These are phyloP conservation scores for Beauveria varroae DNA, from an alignment of 2,329 filamentous ascomycete species.

Conservation along the genomic window DNA sequence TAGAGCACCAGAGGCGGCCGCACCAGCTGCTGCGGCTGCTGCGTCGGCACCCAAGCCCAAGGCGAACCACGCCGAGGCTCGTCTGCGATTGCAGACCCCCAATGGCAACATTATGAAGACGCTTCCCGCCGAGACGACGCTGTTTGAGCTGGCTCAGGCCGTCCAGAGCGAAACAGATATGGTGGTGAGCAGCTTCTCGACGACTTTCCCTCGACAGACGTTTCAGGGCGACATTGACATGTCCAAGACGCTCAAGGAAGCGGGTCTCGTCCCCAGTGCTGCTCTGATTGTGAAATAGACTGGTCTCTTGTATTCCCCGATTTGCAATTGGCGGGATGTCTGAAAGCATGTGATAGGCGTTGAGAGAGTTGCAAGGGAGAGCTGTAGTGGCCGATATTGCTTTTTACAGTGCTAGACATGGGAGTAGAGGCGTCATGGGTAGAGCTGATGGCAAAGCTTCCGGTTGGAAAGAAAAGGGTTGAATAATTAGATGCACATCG, in stretches of 20 bases:
- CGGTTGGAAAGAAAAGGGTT: too few relatives aligned
- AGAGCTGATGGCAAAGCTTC: too few relatives aligned
- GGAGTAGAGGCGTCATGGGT: not conserved
- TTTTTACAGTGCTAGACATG: not conserved
- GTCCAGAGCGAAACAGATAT: constrained; percentile 64
- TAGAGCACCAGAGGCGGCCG: constrained; percentile 38
- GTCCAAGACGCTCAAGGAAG: constrained; percentile 85
- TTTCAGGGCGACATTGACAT: constrained; percentile 67
- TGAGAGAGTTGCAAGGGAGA: not conserved
- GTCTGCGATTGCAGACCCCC: constrained; percentile 71
- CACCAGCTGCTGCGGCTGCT: constrained; percentile 34
- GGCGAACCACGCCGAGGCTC: constrained; percentile 68
- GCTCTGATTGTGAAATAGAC: constrained; percentile 65
- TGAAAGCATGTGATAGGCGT: not conserved
- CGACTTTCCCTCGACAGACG: constrained; percentile 80
- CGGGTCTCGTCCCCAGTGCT: constrained; percentile 84
- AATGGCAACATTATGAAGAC: constrained; percentile 76
- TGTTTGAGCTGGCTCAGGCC: constrained; percentile 83
- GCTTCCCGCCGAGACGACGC: constrained; percentile 77
- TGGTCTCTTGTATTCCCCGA: not conserved
- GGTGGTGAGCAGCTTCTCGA: constrained; percentile 68
- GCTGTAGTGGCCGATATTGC: not conserved
- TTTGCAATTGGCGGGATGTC: not conserved
- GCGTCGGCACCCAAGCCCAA: constrained; percentile 51
- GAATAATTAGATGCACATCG: too few relatives aligned